Evolutionary conservation across 805 yeast species (phyloP).

Genomic region (Sugiyamaella boreocaroliniensis): DNA sequence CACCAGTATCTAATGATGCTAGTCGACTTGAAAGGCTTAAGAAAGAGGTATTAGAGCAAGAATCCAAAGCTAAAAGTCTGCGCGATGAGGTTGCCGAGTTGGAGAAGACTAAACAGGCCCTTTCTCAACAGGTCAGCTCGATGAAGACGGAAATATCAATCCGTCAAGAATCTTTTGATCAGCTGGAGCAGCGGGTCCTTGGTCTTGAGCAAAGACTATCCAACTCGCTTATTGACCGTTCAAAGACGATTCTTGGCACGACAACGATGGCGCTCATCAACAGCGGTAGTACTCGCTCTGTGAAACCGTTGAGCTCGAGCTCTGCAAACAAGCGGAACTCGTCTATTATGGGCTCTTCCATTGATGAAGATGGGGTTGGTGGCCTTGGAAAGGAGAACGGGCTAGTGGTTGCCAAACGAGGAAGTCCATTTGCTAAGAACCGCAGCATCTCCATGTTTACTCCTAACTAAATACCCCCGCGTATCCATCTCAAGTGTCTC

Average conservation of each 20-base stretch:
- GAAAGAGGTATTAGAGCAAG: neutral
- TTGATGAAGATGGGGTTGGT: conserved; percentile 4
- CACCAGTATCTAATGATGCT: too few relatives aligned
- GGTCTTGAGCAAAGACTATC: conserved; percentile 23
- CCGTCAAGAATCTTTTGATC: conserved; percentile 26
- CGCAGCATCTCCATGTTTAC: neutral
- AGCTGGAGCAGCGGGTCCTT: conserved; percentile 25
- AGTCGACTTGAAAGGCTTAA: too few relatives aligned
- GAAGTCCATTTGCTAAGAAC: conserved; percentile 10
- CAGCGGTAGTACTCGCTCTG: conserved; percentile 1
- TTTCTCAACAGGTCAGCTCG: conserved; percentile 11
- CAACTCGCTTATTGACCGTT: conserved; percentile 26
- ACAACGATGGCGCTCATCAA: conserved; percentile 23
- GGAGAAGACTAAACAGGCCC: neutral
- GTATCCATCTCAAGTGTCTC: too few relatives aligned
- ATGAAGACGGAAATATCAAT: conserved; percentile 24
- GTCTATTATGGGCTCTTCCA: conserved; percentile 13
- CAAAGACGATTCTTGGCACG: conserved; percentile 27
- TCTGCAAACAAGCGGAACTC: conserved; percentile 11
- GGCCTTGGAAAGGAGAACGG: conserved; percentile 13
- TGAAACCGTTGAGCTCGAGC: neutral
- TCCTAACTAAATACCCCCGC: neutral
- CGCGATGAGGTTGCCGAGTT: conserved; percentile 2
- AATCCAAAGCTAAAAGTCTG: neutral
- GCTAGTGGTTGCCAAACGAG: conserved; percentile 11